A percentile compares a stretch with the other conserved stretches of the same genome.
Conservation (phyloP, 2,329 filamentous ascomycete genomes). For the Penicillium sp. region DNA sequence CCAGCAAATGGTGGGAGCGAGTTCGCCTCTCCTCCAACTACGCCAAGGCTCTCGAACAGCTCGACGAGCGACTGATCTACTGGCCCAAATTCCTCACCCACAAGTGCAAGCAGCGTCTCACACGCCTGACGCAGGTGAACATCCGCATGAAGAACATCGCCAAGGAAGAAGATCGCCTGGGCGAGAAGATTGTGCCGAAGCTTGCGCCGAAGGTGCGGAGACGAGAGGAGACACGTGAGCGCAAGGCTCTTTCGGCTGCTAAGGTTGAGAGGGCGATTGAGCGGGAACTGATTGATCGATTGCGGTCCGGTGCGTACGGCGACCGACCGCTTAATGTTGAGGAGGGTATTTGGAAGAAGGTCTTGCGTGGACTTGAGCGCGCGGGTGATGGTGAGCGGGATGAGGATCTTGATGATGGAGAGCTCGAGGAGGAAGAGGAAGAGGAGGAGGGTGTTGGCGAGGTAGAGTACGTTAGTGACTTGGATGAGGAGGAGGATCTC, state of each 20-base stretch:
- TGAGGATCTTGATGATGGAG: constrained; percentile 83
- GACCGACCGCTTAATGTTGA: constrained; percentile 94
- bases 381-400: constrained; percentile 80
- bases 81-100: constrained; percentile 92
- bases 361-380: constrained; percentile 84
- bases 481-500: constrained; percentile 75
- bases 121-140: constrained; percentile 85
- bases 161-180: constrained; percentile 84
- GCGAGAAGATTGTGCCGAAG: constrained; percentile 84
- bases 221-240: constrained; percentile 72
- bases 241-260: constrained; percentile 77
- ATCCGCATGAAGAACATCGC: constrained; percentile 75
- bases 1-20: constrained; percentile 90
- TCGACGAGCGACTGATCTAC: constrained; percentile 84
- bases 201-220: constrained; percentile 85
- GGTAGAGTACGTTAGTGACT: constrained; percentile 90
- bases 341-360: constrained; percentile 95
- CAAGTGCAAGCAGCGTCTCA: constrained; percentile 96
- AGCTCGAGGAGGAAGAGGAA: constrained; percentile 72
- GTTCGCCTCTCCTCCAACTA: constrained; percentile 91
- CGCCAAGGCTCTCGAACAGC: constrained; percentile 79
- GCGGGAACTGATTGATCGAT: constrained; percentile 84
- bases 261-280: constrained; percentile 97
- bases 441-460: constrained; percentile 71
- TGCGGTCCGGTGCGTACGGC: constrained; percentile 90